Percentiles rank a stretch among this genome's conserved stretches.
These are phyloP conservation scores for Pouteria campechiana DNA, from an alignment of 179 eudicot species.

Conservation along the genomic window DNA sequence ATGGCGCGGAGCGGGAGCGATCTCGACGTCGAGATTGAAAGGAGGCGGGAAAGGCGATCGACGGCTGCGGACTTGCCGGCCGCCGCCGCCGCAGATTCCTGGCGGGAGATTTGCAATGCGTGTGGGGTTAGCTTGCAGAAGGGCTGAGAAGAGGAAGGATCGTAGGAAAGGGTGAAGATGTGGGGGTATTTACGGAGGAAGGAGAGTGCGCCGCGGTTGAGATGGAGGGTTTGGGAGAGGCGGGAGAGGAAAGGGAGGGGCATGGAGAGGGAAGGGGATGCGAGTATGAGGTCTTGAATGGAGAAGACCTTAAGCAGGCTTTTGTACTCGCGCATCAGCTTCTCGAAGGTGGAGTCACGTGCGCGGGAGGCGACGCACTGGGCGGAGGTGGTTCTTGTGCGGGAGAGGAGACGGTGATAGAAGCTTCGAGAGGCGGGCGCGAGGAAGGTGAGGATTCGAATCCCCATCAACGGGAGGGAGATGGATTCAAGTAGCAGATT, in stretches of 20 bases:
- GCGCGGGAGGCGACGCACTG: conserved; percentile 58
- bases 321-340: conserved; percentile 76
- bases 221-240: conserved; percentile 69
- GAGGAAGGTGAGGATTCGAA: no score
- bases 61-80: conserved; percentile 24
- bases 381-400: conserved; percentile 44
- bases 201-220: conserved; percentile 66
- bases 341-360: conserved; percentile 84
- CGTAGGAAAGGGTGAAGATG: conserved; percentile 46
- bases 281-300: conserved; percentile 76
- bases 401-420: no score
- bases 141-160: conserved; percentile 30
- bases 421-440: no score
- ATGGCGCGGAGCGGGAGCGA: conserved; percentile 68
- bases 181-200: conserved; percentile 74
- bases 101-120: conserved; percentile 29
- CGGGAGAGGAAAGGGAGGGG: conserved; percentile 57
- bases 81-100: conserved; percentile 41
- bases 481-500: no score
- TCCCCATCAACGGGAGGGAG: no score
- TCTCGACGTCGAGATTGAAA: conserved; percentile 54
- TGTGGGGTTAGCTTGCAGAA: conserved; percentile 35
- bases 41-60: conserved; percentile 45
- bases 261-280: conserved; percentile 40
- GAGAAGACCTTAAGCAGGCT: conserved; percentile 59